Evolutionary conservation across 768 basidiomycete species (phyloP), one percentile per base, ranked within the genome.

Genomic region (Naganishia onofrii): DNA sequence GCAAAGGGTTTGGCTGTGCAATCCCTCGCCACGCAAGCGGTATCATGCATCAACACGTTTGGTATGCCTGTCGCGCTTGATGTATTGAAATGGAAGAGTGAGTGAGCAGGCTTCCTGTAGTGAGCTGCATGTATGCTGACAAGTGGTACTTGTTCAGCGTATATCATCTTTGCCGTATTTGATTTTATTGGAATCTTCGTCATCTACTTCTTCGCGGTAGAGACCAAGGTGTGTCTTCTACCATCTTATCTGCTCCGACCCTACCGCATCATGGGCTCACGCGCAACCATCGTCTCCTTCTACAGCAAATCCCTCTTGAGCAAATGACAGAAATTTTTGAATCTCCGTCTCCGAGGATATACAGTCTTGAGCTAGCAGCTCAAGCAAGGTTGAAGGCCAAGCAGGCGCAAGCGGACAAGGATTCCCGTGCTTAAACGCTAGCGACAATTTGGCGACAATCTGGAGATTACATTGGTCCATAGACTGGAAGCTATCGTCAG

Each of bases 1-100:
- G 84, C 85, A 1, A 86, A 86, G 71, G 86, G 79, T 32, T 82
- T 86, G 29, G 84, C 84, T 0, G 85, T 85, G 75, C 78, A 85
- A n/a, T 83, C 82, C 4, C 82, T 85, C 44, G 79, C 83, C 29
- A 76, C 83, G 7, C 84, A 84, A 70, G 79, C 81, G 5, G 78
- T 84, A 26, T 81, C 82, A 3, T 58, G 84, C 74, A 84, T 85
- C 74, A 85, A 85, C 66, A 85, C 85, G 5, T 85, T 85, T 74
- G 85, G 54, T 10, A 67, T 85, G 55, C 85, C 85, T 29, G 83
- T 84, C 21, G 85, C 84, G 0, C 82, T 85, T 12, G 78, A 83
- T 66, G 83, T 75, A 69, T 75, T 85, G 28, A 77, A 74, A 9
- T 85, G 84, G 84, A 85, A 85, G 82, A 84, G 84, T 84, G 23